Evolutionary conservation across 768 basidiomycete genomes (phyloP).

Genomic region (Psilocybe cyanescens): DNA sequence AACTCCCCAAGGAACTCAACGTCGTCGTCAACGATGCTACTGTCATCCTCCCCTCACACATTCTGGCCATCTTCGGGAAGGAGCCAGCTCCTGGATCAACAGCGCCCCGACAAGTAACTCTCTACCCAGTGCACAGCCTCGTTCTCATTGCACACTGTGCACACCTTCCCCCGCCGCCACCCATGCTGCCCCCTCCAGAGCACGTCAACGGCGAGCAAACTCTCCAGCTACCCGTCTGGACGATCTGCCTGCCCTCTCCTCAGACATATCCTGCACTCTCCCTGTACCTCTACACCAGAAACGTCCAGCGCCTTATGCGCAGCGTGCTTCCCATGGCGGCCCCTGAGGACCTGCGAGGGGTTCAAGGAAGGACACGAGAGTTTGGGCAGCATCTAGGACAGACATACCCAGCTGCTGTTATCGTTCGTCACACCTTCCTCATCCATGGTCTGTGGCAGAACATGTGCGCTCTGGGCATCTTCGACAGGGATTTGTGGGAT

Average conservation of each 20-base stretch:
- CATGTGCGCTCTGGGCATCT: slow-evolving; percentile 68
- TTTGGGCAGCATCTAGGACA: slow-evolving; percentile 39
- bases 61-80: slow-evolving; percentile 48
- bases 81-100: slow-evolving; percentile 18
- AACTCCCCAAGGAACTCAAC: slow-evolving; percentile 46
- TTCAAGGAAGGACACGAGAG: slow-evolving; percentile 24
- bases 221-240: slow-evolving; percentile 61
- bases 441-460: slow-evolving; percentile 78
- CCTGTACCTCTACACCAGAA: slow-evolving; percentile 70
- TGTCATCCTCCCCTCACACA: slow-evolving; percentile 50
- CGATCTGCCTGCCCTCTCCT: slow-evolving; percentile 66
- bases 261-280: slow-evolving; percentile 61
- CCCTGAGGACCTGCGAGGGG: slow-evolving; percentile 26
- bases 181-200: slow-evolving; percentile 29
- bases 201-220: slow-evolving; percentile 31
- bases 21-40: slow-evolving; percentile 40
- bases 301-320: slow-evolving; percentile 50
- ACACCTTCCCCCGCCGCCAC: slow-evolving; percentile 58
- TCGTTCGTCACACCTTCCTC: slow-evolving; percentile 49
- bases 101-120: slow-evolving; percentile 35
- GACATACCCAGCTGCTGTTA: slow-evolving; percentile 46
- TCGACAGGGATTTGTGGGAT: slow-evolving; percentile 68
- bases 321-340: slow-evolving; percentile 47
- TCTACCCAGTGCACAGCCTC: slow-evolving; percentile 73
- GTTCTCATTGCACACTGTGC: slow-evolving; percentile 74